Evolutionary conservation across 2,329 filamentous ascomycete species (phyloP).

Genomic region (Pyrenochaeta sp.): DNA sequence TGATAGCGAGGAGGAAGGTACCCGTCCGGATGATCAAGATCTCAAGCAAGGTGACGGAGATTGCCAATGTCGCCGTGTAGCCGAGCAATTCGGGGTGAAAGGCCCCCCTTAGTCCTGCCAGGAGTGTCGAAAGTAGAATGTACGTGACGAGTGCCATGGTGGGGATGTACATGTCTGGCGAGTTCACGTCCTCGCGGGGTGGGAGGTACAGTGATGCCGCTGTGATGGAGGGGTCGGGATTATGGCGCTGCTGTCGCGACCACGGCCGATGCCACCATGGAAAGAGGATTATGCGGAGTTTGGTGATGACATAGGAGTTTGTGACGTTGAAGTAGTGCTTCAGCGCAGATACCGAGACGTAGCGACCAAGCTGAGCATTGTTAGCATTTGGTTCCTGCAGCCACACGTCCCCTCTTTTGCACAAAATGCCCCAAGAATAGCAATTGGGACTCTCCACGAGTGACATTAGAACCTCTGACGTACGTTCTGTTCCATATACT

Average conservation of each 20-base stretch:
- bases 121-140: slow-evolving; percentile 88
- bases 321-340: slow-evolving; percentile 99
- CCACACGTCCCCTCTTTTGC: too few relatives aligned
- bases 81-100: slow-evolving; percentile 96
- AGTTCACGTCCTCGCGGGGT: slow-evolving; percentile 94
- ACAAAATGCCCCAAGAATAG: neutral
- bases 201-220: slow-evolving; percentile 70
- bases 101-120: slow-evolving; percentile 87
- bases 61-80: slow-evolving; percentile 83
- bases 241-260: slow-evolving; percentile 85
- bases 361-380: slow-evolving; percentile 71
- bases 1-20: slow-evolving; percentile 93
- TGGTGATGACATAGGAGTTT: slow-evolving; percentile 94
- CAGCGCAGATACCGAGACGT: slow-evolving; percentile 88
- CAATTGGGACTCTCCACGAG: neutral
- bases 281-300: slow-evolving; percentile 92
- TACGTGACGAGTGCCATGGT: slow-evolving; percentile 98
- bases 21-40: slow-evolving; percentile 91
- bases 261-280: slow-evolving; percentile 98
- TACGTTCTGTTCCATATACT: slow-evolving; percentile 96
- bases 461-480: slow-evolving; percentile 37
- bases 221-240: slow-evolving; percentile 20
- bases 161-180: slow-evolving; percentile 99
- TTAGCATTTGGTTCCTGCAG: too few relatives aligned
- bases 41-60: slow-evolving; percentile 85